Base-by-base conservation (phyloP, 805 yeast species). In the Saccharomycopsis synnaedendra region DNA sequence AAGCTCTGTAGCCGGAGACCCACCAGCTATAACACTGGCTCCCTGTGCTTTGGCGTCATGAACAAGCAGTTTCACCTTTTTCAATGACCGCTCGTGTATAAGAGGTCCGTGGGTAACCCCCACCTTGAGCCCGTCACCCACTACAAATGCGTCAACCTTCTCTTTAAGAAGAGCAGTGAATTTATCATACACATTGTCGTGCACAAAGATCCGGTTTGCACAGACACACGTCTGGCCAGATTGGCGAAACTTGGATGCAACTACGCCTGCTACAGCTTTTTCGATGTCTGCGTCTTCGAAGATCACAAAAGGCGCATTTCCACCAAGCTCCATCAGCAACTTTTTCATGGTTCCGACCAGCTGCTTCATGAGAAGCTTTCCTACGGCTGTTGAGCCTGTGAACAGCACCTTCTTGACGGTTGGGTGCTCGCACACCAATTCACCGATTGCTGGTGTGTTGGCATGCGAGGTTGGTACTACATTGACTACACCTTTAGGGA, bases 171-270 rank as follows among this genome's bases (percentile, higher is more conserved):
- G 70, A 41, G 62, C 60, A 5, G 75, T 65, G 55, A 83, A 82
- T 57, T 75, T 69, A 46, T 80, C 86, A 57, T 83, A 80, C n/a
- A 85, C 60, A 7, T 67, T 66, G 41, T 69, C 72, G 57, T 85
- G 93, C 34, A 83, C 72, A 58, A 71, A 83, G 42, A 83, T 60
- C 58, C 89, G 70, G 64, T 82, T 82, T 42, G 88, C 87, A 60
- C 88, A 82, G 39, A 82, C 82, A 65, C 94, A 85, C 4, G 89
- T 82, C 64, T 84, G 93, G 52, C 93, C 93, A 40, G 82, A 72
- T 31, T 82, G 81, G 60, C 93, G 72, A 65, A 82, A 80, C 62
- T 84, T 85, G 53, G 80, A 73, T 5, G 73, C 77, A 50, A 82
- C 60, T 3, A 85, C 75, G 39, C 78, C 85, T n/a, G 70, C 71